Evolutionary conservation across 768 basidiomycete genomes (phyloP).

Genomic region (Suillus sp.): DNA sequence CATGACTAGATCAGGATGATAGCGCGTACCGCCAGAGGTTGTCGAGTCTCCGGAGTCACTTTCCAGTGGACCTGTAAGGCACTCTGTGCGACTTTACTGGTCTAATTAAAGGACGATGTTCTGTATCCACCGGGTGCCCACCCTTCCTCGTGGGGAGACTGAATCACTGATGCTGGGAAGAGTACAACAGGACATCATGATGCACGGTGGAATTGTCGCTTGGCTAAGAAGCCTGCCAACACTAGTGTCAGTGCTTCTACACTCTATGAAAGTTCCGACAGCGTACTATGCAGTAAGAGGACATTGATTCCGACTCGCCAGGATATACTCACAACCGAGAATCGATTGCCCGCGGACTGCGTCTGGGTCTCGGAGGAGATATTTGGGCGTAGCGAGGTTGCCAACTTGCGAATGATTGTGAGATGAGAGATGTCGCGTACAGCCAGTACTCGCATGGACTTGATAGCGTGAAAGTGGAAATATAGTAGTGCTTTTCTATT

Average conservation of each 20-base stretch:
- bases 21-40: slow-evolving; percentile 57
- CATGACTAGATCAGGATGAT: slow-evolving; percentile 37
- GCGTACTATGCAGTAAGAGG: background rate
- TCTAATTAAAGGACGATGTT: background rate
- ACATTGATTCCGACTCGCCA: background rate
- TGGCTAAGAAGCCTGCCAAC: background rate
- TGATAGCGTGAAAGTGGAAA: background rate
- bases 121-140: background rate
- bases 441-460: background rate
- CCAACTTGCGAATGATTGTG: background rate
- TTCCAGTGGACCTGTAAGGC: slow-evolving; percentile 41
- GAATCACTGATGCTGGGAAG: background rate
- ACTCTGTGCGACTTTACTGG: slow-evolving; percentile 28
- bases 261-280: background rate
- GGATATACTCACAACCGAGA: background rate
- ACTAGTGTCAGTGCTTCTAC: background rate
- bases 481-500: background rate
- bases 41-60: slow-evolving; percentile 55
- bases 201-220: background rate
- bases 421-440: background rate
- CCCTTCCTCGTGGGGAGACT: background rate
- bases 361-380: background rate
- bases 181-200: background rate
- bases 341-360: background rate
- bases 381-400: background rate